These are phyloP conservation scores for Pyrus hybrid DNA, from an alignment of 331 rosid genomes.

Conservation along the genomic window DNA sequence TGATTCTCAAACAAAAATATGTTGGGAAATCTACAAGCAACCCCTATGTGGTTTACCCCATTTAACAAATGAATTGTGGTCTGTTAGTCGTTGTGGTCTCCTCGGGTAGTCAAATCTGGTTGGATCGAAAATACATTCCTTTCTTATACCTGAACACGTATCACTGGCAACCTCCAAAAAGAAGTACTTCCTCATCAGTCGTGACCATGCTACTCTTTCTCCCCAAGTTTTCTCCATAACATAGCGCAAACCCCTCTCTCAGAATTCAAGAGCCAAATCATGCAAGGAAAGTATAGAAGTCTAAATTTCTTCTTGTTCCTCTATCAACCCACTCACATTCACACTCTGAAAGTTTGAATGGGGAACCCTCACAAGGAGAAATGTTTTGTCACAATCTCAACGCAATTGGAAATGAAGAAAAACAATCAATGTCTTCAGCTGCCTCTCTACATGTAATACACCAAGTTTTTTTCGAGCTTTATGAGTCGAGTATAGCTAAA, in stretches of 20 bases:
- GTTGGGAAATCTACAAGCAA: neutral
- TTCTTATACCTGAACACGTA: neutral
- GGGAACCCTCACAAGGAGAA: neutral
- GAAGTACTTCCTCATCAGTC: neutral
- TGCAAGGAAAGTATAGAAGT: neutral
- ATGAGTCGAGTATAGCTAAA: neutral
- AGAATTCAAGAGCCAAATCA: neutral
- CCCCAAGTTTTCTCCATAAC: neutral
- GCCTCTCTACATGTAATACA: neutral
- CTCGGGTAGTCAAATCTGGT: neutral
- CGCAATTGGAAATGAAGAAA: neutral
- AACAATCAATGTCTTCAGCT: neutral
- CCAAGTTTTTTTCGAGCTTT: neutral
- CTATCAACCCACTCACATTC: neutral
- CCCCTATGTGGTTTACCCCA: neutral
- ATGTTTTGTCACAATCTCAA: neutral
- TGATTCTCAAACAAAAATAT: neutral
- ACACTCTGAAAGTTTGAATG: neutral
- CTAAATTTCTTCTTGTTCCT: neutral
- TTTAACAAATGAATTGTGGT: neutral
- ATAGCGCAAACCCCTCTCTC: neutral
- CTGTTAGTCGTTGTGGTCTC: neutral
- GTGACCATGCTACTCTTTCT: neutral
- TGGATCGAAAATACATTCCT: neutral
- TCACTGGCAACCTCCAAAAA: neutral